These are phyloP conservation scores for Tolypocladium amazonense DNA, from an alignment of 2,329 filamentous ascomycete genomes.

Conservation along the genomic window DNA sequence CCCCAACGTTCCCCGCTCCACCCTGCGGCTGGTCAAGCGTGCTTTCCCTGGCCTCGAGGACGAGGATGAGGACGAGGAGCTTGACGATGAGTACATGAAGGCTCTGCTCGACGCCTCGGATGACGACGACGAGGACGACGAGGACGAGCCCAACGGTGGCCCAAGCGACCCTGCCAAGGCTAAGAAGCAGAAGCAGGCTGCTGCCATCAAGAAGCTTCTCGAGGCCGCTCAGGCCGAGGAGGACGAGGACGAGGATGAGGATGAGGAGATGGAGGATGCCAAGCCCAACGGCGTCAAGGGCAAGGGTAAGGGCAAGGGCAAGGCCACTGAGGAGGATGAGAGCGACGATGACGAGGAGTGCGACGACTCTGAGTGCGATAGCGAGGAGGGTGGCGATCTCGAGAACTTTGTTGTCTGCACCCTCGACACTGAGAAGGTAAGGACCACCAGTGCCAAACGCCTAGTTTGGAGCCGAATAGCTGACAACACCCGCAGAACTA, in stretches of 20 bases:
- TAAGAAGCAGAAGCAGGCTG: constrained; percentile 74
- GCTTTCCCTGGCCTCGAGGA: constrained; percentile 43
- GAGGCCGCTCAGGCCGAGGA: constrained; percentile 48
- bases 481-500: constrained; percentile 54
- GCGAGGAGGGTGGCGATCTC: constrained; percentile 53
- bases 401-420: constrained; percentile 95
- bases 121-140: constrained; percentile 37
- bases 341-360: constrained; percentile 50
- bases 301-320: constrained; percentile 60
- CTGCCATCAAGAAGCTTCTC: constrained; percentile 67
- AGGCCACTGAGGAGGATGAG: constrained; percentile 49
- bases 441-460: constrained; percentile 10
- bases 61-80: constrained; percentile 49
- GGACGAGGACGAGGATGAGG: constrained; percentile 40
- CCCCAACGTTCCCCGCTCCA: constrained; percentile 61
- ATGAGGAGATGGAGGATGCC: constrained; percentile 67
- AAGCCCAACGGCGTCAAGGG: constrained; percentile 47
- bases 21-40: constrained; percentile 81
- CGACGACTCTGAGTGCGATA: constrained; percentile 54
- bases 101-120: constrained; percentile 42
- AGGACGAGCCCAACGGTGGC: constrained; percentile 72
- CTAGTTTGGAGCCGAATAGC: background rate
- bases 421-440: constrained; percentile 82
- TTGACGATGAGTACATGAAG: constrained; percentile 56
- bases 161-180: constrained; percentile 86